phyloP scores from a whole-genome alignment of 2,329 filamentous ascomycete species.

The Trichoderma koningii region DNA sequence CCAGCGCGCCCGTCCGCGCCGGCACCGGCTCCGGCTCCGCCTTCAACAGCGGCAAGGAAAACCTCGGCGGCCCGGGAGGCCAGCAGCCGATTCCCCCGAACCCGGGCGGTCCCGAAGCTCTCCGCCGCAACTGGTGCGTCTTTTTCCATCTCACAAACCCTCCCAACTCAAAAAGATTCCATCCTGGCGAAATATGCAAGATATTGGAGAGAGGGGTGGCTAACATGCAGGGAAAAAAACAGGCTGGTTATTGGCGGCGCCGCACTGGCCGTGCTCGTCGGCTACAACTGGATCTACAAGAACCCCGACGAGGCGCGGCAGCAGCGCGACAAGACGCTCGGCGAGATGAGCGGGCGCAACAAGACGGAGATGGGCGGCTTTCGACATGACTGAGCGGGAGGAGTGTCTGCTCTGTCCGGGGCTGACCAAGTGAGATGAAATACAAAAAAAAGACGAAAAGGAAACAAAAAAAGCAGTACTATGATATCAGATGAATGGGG shows the following conservation, averaged over 20 bases:
- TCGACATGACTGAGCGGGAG: constrained; percentile 33
- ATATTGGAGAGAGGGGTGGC: no score
- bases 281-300: constrained; percentile 36
- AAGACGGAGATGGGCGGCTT: constrained; percentile 37
- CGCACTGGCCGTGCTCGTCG: constrained; percentile 34
- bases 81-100: constrained; percentile 36
- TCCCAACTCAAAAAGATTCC: no score
- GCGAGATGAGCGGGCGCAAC: constrained; percentile 39
- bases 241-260: constrained; percentile 39
- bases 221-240: constrained; percentile 21
- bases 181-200: background rate
- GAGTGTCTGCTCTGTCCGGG: constrained; percentile 19
- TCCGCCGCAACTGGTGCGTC: constrained; percentile 40
- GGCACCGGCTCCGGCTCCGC: background rate
- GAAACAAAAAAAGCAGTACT: background rate
- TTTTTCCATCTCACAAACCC: background rate
- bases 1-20: background rate
- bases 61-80: constrained; percentile 41
- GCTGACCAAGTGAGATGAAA: background rate
- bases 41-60: constrained; percentile 28
- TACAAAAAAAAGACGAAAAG: background rate
- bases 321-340: constrained; percentile 31
- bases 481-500: no score
- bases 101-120: constrained; percentile 36
- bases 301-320: constrained; percentile 28